These are phyloP conservation scores for Aspergillus sergii DNA, from an alignment of 2,329 filamentous ascomycete genomes.

Conservation along the genomic window DNA sequence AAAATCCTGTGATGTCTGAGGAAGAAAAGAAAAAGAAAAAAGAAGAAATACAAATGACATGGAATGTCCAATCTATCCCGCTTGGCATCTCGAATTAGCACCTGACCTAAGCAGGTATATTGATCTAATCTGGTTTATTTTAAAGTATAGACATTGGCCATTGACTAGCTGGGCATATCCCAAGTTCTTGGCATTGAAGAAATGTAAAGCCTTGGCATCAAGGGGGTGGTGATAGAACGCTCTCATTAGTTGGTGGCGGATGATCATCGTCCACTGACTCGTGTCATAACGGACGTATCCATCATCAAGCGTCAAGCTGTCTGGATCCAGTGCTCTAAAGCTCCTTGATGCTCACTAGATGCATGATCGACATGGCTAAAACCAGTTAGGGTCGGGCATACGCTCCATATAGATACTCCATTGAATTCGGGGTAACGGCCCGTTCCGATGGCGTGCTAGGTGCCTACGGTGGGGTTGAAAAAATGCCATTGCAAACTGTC, in stretches of 20 bases:
- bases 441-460: neutral
- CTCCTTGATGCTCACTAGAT: neutral
- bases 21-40: neutral
- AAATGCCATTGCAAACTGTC: neutral
- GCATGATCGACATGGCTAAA: neutral
- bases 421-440: neutral
- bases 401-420: neutral
- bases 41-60: accelerated
- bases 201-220: neutral
- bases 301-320: neutral
- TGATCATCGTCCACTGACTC: neutral
- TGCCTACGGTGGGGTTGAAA: neutral
- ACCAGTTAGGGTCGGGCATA: neutral
- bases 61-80: accelerated
- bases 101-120: neutral
- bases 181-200: neutral
- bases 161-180: neutral
- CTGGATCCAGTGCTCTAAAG: neutral
- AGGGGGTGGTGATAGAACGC: accelerated
- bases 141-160: neutral
- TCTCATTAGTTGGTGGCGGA: neutral
- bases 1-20: too few relatives aligned
- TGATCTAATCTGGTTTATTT: neutral
- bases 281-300: neutral
- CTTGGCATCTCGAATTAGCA: neutral